Evolutionary conservation across 1,284 basidiomycete genomes (phyloP).

Genomic region (Sporisorium reilianum): DNA sequence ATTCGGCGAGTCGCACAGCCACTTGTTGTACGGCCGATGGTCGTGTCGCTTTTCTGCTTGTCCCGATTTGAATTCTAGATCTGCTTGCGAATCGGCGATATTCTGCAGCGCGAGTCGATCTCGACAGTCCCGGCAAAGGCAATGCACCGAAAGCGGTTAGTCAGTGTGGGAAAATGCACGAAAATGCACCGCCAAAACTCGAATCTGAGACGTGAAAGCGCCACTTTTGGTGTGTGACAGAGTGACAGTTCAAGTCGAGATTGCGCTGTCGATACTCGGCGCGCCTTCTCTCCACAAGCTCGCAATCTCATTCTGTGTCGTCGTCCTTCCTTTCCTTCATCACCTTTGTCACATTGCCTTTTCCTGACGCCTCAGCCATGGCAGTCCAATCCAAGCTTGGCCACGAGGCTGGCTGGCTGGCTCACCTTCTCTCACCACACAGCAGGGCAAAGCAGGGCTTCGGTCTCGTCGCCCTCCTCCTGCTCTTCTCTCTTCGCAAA

Average conservation of each 20-base stretch:
- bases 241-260: background rate
- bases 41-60: too few relatives aligned
- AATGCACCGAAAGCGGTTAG: slow-evolving; percentile 1
- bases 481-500: slow-evolving; percentile 45
- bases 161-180: too few relatives aligned
- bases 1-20: too few relatives aligned
- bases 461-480: slow-evolving; percentile 35
- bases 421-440: slow-evolving; percentile 27
- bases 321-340: background rate
- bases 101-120: background rate
- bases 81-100: background rate
- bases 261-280: background rate
- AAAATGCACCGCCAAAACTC: background rate
- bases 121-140: background rate
- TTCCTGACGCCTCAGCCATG: too few relatives aligned
- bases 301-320: background rate
- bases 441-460: slow-evolving; percentile 28
- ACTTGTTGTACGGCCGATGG: too few relatives aligned
- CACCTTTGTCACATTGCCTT: background rate
- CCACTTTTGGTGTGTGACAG: slow-evolving; percentile 1
- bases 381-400: slow-evolving; percentile 49
- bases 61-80: background rate
- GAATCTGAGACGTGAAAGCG: slow-evolving; percentile 20
- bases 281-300: background rate
- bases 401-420: slow-evolving; percentile 33